A percentile compares a stretch with the other conserved stretches of the same genome.
phyloP scores from a whole-genome alignment of 768 basidiomycete genomes.

The Pleurotus tuoliensis region DNA sequence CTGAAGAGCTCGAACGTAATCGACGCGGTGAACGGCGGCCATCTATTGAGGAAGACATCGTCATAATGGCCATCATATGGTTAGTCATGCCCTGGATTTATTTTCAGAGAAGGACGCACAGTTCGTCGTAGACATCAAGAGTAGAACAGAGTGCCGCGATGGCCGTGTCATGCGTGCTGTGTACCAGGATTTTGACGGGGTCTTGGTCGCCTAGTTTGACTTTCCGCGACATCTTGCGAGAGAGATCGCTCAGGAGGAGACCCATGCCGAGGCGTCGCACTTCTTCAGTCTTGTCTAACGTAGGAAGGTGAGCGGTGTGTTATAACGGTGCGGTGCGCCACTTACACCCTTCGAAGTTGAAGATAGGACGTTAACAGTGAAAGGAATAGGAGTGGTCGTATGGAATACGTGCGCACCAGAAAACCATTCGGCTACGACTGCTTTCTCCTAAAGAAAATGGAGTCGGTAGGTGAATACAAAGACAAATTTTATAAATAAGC shows the following conservation, averaged over 20 bases:
- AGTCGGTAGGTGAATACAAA: too few species aligned
- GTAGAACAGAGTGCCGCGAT: constrained; percentile 61
- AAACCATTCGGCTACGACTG: constrained; percentile 79
- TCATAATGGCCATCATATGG: neutral
- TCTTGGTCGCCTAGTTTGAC: constrained; percentile 38
- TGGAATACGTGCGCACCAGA: constrained; percentile 34
- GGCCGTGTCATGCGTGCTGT: constrained; percentile 70
- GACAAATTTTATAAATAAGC: too few species aligned
- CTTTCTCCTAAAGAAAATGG: constrained; percentile 48
- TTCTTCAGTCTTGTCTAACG: constrained; percentile 66
- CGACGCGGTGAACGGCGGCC: constrained; percentile 74
- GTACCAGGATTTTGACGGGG: constrained; percentile 61
- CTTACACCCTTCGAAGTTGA: constrained; percentile 5
- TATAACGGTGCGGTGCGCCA: constrained; percentile 4
- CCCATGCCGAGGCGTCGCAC: constrained; percentile 78
- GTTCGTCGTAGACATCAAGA: constrained; percentile 70
- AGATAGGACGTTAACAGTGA: constrained; percentile 10
- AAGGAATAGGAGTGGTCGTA: constrained; percentile 5
- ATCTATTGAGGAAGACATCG: constrained; percentile 32
- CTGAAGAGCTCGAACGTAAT: constrained; percentile 75
- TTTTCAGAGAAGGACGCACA: constrained; percentile 30
- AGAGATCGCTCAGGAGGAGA: constrained; percentile 60
- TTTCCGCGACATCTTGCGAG: constrained; percentile 61
- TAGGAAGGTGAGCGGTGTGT: neutral
- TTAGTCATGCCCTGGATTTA: neutral